A percentile compares a stretch with the other conserved stretches of the same genome.
phyloP scores from a whole-genome alignment of 179 eudicot species.

The Beta macrorhiza region DNA sequence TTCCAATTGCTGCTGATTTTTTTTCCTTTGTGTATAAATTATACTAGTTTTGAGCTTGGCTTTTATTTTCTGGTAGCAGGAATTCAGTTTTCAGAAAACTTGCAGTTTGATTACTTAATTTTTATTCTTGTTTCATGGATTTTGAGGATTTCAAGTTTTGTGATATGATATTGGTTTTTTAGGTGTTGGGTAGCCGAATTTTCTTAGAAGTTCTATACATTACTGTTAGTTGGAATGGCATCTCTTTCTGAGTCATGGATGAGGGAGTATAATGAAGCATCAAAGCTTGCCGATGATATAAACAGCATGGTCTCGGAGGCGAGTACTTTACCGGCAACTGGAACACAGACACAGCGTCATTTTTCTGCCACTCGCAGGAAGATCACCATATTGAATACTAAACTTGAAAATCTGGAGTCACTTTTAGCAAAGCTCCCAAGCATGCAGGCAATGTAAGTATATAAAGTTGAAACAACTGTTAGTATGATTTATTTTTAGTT shows the following conservation, averaged over 20 bases:
- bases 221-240: conserved; percentile 39
- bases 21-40: not conserved
- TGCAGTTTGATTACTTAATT: not conserved
- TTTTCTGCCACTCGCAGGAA: conserved; percentile 49
- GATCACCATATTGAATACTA: conserved; percentile 43
- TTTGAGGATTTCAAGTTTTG: not conserved
- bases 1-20: not conserved
- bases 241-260: conserved; percentile 49
- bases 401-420: conserved; percentile 44
- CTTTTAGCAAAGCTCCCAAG: conserved; percentile 35
- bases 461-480: not conserved
- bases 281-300: conserved; percentile 49
- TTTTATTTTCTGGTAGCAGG: not conserved
- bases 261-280: conserved; percentile 49
- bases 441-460: conserved; percentile 44
- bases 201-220: not conserved
- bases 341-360: conserved; percentile 53
- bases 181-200: conserved; percentile 5
- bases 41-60: not conserved
- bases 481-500: not conserved
- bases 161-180: not conserved
- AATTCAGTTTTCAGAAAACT: not conserved
- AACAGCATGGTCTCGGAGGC: conserved; percentile 40
- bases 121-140: too few species aligned
- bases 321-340: conserved; percentile 42